Evolutionary conservation across 441 rosid species (phyloP).

Genomic region (Dalechampia spathulata): DNA sequence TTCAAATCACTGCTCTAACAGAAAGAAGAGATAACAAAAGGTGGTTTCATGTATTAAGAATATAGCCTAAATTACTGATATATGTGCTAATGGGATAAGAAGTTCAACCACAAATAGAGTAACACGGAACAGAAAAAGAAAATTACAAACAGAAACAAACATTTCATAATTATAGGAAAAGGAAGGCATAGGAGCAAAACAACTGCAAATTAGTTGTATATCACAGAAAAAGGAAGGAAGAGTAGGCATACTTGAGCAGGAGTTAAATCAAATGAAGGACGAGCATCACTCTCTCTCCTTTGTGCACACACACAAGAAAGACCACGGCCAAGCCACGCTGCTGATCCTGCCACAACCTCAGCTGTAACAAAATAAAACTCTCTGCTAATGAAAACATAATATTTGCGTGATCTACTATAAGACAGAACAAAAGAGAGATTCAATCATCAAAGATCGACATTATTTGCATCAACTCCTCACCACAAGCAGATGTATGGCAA

Average conservation of each 20-base stretch:
- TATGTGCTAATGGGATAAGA: not conserved
- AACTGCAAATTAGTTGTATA: not conserved
- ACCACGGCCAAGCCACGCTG: slow-evolving; percentile 97
- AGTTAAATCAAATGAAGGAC: slow-evolving; percentile 87
- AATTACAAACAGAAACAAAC: not conserved
- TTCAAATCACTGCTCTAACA: not conserved
- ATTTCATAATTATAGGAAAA: not conserved
- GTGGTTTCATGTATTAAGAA: not conserved
- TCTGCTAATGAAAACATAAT: slow-evolving; percentile 20
- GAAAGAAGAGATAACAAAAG: not conserved
- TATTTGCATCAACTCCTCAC: not conserved
- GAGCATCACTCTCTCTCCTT: slow-evolving; percentile 78
- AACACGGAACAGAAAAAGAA: too few species aligned
- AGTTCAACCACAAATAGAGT: not conserved
- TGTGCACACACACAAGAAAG: slow-evolving; percentile 98
- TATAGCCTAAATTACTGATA: not conserved
- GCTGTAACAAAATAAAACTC: slow-evolving; percentile 50
- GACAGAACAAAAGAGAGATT: not conserved
- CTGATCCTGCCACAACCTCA: slow-evolving; percentile 96
- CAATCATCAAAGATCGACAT: too few species aligned
- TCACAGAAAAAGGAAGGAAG: too few species aligned
- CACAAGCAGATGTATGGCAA: not conserved
- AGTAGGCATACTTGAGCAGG: slow-evolving; percentile 59
- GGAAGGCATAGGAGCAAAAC: not conserved
- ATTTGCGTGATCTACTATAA: slow-evolving; percentile 7